A percentile compares a stretch with the other conserved stretches of the same genome.
phyloP scores from a whole-genome alignment of 23 red algal genomes.

The Agarophyton chilense region DNA sequence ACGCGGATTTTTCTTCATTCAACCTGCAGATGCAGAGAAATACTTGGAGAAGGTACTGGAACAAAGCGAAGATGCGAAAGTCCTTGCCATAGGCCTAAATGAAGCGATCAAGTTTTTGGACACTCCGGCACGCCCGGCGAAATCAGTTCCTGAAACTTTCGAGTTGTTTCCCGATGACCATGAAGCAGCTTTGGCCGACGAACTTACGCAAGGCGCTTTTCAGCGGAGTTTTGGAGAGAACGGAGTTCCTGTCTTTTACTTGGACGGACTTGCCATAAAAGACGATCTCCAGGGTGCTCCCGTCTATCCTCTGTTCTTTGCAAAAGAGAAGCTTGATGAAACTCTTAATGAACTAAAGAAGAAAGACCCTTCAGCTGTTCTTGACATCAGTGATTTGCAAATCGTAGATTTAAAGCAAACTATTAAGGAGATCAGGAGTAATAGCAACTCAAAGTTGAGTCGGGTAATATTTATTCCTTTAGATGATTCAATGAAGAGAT shows the following conservation, averaged over 20 bases:
- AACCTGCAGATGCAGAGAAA: slow-evolving; percentile 64
- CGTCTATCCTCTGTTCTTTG: slow-evolving; percentile 77
- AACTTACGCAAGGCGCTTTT: slow-evolving; percentile 66
- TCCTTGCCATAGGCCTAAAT: slow-evolving; percentile 56
- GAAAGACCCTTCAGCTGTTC: slow-evolving; percentile 29
- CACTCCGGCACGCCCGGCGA: neutral
- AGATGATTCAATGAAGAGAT: slow-evolving; percentile 36
- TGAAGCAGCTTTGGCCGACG: slow-evolving; percentile 48
- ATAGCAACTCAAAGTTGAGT: slow-evolving; percentile 42
- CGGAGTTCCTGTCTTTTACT: slow-evolving; percentile 76
- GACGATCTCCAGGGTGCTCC: slow-evolving; percentile 10
- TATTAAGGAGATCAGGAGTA: slow-evolving; percentile 41
- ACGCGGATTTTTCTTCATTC: slow-evolving; percentile 73
- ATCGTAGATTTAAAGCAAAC: slow-evolving; percentile 62
- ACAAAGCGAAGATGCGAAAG: slow-evolving; percentile 57
- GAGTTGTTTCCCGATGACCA: slow-evolving; percentile 60
- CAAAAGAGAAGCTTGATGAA: slow-evolving; percentile 74
- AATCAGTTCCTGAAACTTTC: slow-evolving; percentile 63
- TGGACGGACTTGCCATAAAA: slow-evolving; percentile 74
- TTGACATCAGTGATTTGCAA: slow-evolving; percentile 46
- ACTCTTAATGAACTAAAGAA: slow-evolving; percentile 51
- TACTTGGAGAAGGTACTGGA: slow-evolving; percentile 50
- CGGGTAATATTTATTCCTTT: slow-evolving; percentile 46
- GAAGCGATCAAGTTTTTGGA: slow-evolving; percentile 71
- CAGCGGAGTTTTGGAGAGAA: slow-evolving; percentile 58